Evolutionary conservation across 257 asterid species (phyloP).

Genomic region (Nicotiana paniculata): DNA sequence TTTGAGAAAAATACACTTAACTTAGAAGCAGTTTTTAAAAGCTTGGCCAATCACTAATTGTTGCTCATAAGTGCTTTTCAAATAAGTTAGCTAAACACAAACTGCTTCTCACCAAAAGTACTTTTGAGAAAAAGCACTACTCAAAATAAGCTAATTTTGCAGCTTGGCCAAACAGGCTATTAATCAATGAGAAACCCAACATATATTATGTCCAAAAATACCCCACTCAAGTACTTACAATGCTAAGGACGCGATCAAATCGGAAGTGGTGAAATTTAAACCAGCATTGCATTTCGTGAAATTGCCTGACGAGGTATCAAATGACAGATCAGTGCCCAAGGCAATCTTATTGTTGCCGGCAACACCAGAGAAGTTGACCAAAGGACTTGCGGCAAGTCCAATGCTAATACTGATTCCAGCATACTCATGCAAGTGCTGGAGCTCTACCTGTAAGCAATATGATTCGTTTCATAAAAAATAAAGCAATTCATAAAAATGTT

Average conservation of each 20-base stretch:
- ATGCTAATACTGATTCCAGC: constrained; percentile 88
- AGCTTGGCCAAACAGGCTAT: no score
- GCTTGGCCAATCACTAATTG: no score
- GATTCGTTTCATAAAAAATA: neutral
- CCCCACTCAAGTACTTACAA: constrained; percentile 42
- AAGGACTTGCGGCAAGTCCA: constrained; percentile 75
- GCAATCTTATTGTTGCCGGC: constrained; percentile 54
- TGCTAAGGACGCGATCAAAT: constrained; percentile 67
- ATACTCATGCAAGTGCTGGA: constrained; percentile 77
- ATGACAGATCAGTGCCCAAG: constrained; percentile 76
- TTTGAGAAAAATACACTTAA: no score
- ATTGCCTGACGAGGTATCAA: constrained; percentile 73
- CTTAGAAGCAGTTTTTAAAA: no score
- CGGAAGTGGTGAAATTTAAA: constrained; percentile 52
- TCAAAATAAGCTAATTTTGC: no score
- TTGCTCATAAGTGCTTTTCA: no score
- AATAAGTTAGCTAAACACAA: no score
- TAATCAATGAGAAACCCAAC: neutral
- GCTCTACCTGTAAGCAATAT: constrained; percentile 53
- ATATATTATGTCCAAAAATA: no score
- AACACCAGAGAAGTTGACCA: constrained; percentile 85
- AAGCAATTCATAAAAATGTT: neutral
- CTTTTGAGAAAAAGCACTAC: no score
- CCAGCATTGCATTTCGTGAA: constrained; percentile 71
- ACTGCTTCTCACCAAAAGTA: no score